Conservation (phyloP, 441 rosid species). For the Biscutella laevigata region DNA sequence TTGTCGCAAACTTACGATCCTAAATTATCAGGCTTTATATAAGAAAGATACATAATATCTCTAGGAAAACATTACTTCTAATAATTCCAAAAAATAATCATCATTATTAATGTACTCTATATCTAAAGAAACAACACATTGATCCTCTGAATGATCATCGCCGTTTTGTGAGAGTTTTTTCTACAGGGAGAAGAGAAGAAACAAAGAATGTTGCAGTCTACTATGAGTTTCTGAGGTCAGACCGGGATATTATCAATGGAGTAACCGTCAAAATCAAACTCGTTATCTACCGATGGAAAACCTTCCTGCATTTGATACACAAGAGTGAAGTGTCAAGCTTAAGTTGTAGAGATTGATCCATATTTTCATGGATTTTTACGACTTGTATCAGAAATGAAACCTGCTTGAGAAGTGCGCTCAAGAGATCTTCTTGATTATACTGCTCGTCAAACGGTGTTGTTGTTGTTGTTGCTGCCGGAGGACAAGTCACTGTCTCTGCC, state of each 20-base stretch:
- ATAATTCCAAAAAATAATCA: not conserved
- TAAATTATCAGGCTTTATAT: conserved; percentile 6
- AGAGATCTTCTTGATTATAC: conserved; percentile 73
- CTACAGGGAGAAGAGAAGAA: not conserved
- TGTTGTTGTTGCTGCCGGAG: no score
- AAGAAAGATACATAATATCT: conserved; percentile 1
- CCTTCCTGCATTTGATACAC: conserved; percentile 40
- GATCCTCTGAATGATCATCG: not conserved
- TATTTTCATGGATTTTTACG: no score
- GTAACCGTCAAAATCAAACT: conserved; percentile 77
- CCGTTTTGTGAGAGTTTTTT: not conserved
- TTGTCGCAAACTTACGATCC: conserved; percentile 10
- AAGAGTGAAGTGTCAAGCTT: not conserved
- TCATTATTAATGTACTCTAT: not conserved
- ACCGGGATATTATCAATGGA: conserved; percentile 61
- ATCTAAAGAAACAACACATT: conserved; percentile 17
- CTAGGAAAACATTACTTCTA: conserved; percentile 15
- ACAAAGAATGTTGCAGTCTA: conserved; percentile 17
- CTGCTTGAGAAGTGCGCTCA: conserved; percentile 79
- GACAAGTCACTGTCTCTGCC: conserved; percentile 33
- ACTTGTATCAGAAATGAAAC: no score
- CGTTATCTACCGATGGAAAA: conserved; percentile 44
- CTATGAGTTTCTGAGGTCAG: conserved; percentile 20
- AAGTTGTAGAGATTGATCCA: no score
- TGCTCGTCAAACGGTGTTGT: conserved; percentile 43